Evolutionary conservation across 2,329 filamentous ascomycete species (phyloP), one percentile per base, ranked within the genome.

Genomic region (Pseudogymnoascus sp.): DNA sequence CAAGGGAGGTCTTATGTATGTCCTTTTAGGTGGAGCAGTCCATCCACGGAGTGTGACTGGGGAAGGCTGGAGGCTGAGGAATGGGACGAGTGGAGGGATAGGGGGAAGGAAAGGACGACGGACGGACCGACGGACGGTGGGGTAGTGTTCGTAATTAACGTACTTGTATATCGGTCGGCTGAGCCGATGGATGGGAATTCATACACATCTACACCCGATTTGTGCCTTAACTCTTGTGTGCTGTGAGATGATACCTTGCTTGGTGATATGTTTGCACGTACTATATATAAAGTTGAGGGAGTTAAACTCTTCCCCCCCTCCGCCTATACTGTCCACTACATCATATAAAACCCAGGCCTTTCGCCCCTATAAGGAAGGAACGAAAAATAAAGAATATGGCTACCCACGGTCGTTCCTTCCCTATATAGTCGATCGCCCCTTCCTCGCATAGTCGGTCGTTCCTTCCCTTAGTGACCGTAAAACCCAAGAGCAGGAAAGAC

Each of bases 141-240:
- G 25, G 16, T 53, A 53, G 25, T 53, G 18, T 43, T 46, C 42
- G 42, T 53, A 16, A 18, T 18, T 18, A 53, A 53, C 46, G 46
- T 53, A 31, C 46, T 31, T 53, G 25, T 53, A 53, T 53, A 53
- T 53, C 46, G 46, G 46, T 53, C 46, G 46, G 46, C 46, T 53
- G 46, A 53, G 46, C 46, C 46, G 46, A 53, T 53, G 14, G 46
- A 53, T 31, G 14, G 46, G 46, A 31, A 53, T 53, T 53, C 46
- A 53, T 53, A 53, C 46, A 53, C 46, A 53, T 53, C 46, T 53
- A 53, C 46, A 53, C 46, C 25, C 25, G 23, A 16, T 18, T 53
- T 31, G 5, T n/a, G 5, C 36, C 14, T 38, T 3, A n/a, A 9
- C 12, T n/a, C 12, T 38, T 18, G 5, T 38, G 36, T n/a, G 14